Evolutionary conservation across 2,329 filamentous ascomycete species (phyloP).

Genomic region (Neurospora sp.): DNA sequence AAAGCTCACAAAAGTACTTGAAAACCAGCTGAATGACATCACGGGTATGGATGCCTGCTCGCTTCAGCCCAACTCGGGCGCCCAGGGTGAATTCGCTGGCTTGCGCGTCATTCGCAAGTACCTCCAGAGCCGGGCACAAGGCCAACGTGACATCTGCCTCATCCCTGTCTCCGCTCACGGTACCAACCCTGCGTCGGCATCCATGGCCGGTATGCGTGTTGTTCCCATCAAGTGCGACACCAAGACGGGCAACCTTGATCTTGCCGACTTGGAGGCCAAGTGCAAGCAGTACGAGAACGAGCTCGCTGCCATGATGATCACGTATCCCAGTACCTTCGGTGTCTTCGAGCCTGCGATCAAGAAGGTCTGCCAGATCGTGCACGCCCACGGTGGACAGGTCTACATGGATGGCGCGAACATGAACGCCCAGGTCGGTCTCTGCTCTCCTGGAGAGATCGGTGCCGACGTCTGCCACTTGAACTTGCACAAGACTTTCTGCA

Average conservation of each 20-base stretch:
- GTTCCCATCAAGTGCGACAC: constrained; percentile 86
- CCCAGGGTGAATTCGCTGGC: constrained; percentile 90
- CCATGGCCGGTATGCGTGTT: constrained; percentile 93
- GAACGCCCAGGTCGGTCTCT: constrained; percentile 95
- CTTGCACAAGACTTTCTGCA: constrained; percentile 98
- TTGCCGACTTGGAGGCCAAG: constrained; percentile 77
- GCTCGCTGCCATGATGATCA: constrained; percentile 91
- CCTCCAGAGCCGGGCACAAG: constrained; percentile 56
- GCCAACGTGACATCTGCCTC: constrained; percentile 80
- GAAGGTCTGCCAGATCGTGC: constrained; percentile 75
- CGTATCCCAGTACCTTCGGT: constrained; percentile 90
- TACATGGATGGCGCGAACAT: constrained; percentile 99
- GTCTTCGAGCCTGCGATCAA: constrained; percentile 89
- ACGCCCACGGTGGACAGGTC: constrained; percentile 81
- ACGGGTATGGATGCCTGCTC: constrained; percentile 87
- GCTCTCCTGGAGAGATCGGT: constrained; percentile 88
- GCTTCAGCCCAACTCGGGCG: constrained; percentile 89
- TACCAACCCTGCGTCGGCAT: constrained; percentile 89
- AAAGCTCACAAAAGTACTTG: constrained; percentile 61
- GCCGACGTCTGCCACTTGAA: constrained; percentile 96
- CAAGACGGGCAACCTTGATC: constrained; percentile 79
- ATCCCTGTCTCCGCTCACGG: constrained; percentile 94
- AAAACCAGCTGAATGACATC: constrained; percentile 66
- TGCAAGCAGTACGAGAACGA: constrained; percentile 80
- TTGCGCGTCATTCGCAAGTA: constrained; percentile 81